phyloP scores from a whole-genome alignment of 2,329 filamentous ascomycete genomes.

The Pseudopithomyces maydicus region DNA sequence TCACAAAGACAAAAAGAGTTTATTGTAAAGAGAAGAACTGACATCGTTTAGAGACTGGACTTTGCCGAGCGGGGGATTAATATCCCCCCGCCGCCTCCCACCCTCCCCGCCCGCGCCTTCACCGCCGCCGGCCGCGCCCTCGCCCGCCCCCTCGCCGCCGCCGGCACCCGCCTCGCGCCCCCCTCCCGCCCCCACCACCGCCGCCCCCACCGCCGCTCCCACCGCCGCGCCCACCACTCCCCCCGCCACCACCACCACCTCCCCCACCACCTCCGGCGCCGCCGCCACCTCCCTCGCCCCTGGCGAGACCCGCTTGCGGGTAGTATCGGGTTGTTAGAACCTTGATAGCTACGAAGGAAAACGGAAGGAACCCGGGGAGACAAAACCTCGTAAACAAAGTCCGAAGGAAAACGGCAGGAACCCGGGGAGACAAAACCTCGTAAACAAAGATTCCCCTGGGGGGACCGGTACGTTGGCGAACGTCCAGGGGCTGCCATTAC shows the following conservation, averaged over 20 bases:
- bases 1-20: too few relatives aligned
- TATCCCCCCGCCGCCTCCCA: too few relatives aligned
- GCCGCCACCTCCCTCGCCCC: too few relatives aligned
- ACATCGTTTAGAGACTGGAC: not conserved
- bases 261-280: too few relatives aligned
- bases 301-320: not conserved
- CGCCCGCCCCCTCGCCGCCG: too few relatives aligned
- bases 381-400: too few relatives aligned
- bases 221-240: not conserved
- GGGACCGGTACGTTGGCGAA: slow-evolving; percentile 6
- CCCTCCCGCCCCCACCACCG: too few relatives aligned
- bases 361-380: too few relatives aligned
- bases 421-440: slow-evolving; percentile 6
- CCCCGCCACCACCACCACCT: too few relatives aligned
- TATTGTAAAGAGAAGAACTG: not conserved
- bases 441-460: slow-evolving; percentile 6
- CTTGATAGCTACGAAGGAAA: not conserved
- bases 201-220: not conserved
- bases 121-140: too few relatives aligned
- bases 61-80: not conserved
- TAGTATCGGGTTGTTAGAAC: not conserved
- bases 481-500: slow-evolving; percentile 7
- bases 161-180: too few relatives aligned
- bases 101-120: too few relatives aligned
- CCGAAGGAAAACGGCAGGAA: slow-evolving; percentile 3